phyloP scores from a whole-genome alignment of 2,329 filamentous ascomycete species.

The Aureobasidium sp. region DNA sequence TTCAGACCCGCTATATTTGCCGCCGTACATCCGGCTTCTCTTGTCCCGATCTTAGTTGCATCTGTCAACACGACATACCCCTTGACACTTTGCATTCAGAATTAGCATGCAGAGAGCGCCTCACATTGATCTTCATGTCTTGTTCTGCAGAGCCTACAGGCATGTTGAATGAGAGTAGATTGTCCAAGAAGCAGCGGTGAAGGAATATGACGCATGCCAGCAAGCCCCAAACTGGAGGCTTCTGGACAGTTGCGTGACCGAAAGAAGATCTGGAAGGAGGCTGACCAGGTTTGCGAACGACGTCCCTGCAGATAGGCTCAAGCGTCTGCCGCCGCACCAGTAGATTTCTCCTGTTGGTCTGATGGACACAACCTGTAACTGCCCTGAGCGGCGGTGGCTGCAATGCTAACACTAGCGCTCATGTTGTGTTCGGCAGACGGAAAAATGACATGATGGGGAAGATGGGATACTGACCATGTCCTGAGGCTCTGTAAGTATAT shows the following conservation, averaged over 20 bases:
- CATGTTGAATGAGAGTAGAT: neutral
- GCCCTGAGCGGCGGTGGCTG: neutral
- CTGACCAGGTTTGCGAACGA: conserved; percentile 5
- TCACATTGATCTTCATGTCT: conserved; percentile 6
- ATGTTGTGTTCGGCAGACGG: neutral
- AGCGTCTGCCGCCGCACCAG: neutral
- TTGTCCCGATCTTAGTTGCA: neutral
- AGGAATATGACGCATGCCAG: neutral
- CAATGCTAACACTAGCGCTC: neutral
- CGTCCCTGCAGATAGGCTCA: conserved; percentile 9
- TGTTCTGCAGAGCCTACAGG: neutral
- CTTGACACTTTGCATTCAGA: conserved; percentile 1
- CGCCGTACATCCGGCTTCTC: neutral
- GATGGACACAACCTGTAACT: neutral
- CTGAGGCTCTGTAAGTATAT: neutral
- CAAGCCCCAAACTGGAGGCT: neutral
- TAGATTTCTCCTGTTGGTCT: neutral
- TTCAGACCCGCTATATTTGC: neutral
- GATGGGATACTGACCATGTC: neutral
- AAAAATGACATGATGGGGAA: neutral
- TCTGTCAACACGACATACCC: neutral
- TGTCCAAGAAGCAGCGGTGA: conserved; percentile 9
- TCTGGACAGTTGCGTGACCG: neutral
- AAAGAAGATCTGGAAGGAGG: neutral
- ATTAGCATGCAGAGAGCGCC: neutral